Conservation (phyloP, 192 early-diverging fungal genomes). For the Gorgonomyces haynaldii region DNA sequence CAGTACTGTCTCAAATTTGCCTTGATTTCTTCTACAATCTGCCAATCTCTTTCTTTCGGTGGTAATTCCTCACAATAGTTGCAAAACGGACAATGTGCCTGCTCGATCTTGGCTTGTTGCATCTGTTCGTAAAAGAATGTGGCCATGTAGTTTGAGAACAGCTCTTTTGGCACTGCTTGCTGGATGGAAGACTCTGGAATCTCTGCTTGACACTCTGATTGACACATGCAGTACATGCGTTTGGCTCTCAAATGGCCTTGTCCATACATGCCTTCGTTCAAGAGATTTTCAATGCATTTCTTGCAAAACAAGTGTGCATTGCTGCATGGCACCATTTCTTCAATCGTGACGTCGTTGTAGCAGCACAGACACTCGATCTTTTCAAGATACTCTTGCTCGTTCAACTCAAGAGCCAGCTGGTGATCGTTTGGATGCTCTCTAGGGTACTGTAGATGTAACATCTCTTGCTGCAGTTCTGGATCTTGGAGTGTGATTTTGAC, state of each 20-base stretch:
- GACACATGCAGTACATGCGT: slow-evolving; percentile 1
- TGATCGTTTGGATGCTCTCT: not conserved
- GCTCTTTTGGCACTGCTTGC: not conserved
- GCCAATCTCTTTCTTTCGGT: not conserved
- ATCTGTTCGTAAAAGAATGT: not conserved
- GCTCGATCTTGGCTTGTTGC: not conserved
- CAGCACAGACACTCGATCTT: slow-evolving; percentile 3
- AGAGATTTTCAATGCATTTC: not conserved
- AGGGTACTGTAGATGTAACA: not conserved
- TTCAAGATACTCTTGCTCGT: not conserved
- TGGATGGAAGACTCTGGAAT: not conserved
- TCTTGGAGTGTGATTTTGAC: not conserved
- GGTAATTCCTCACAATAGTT: slow-evolving; percentile 3
- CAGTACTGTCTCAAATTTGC: not conserved
- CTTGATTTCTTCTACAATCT: not conserved
- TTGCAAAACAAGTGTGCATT: slow-evolving; percentile 8
- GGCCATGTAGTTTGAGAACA: slow-evolving; percentile 5
- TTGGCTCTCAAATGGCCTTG: not conserved
- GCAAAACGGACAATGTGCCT: slow-evolving; percentile 7
- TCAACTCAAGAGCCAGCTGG: not conserved
- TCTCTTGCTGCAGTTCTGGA: not conserved
- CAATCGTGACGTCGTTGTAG: not conserved
- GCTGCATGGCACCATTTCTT: not conserved
- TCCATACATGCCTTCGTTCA: slow-evolving; percentile 3
- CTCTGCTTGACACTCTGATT: not conserved